Evolutionary conservation across 2,329 filamentous ascomycete species (phyloP), one percentile per base, ranked within the genome.

Genomic region (Fusarium sp.): DNA sequence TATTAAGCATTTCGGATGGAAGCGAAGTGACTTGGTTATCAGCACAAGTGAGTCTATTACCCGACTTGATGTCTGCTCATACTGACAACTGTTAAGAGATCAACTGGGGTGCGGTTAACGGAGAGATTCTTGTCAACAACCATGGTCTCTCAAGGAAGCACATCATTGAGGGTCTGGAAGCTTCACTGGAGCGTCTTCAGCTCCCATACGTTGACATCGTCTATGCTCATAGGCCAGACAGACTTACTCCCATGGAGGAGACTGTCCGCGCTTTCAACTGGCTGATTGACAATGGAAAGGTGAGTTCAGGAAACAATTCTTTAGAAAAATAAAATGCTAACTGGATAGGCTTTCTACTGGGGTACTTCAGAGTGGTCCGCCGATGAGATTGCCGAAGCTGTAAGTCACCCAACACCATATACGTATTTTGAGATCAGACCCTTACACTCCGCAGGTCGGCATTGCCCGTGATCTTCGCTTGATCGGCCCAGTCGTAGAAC

Each of bases 261-360:
- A 88, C 86, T 9, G 90, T 92, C 10, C 85, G 90, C 59, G 90
- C 87, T 22, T 92, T 93, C 83, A 92, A 92, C 82, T 83, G 91
- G 76, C 81, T 92, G 40, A 91, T 93, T 75, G 84, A 90, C 74
- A 84, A 85, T 10, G 91, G 91, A 60, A 89, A 91, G 81, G 62
- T 51, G 24, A 45, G 59, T 0, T n/a, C n/a, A n/a, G n/a, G n/a
- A n/a, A n/a, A n/a, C n/a, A n/a, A n/a, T n/a, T n/a, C n/a, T n/a
- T n/a, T n/a, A n/a, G n/a, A n/a, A n/a, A n/a, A 2, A 7, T 18
- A 6, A 16, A n/a, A 30, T 32, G 2, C 62, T 65, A 4, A 64
- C 25, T 2, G 22, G 22, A 18, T 8, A 65, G 62, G 88, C 89
- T 2, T 86, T 92, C 70, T 92, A 92, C 83, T 92, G 90, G 90